Evolutionary conservation across 345 rosid species (phyloP), one percentile per base, ranked within the genome.

Genomic region (Schrenkiella parvula): DNA sequence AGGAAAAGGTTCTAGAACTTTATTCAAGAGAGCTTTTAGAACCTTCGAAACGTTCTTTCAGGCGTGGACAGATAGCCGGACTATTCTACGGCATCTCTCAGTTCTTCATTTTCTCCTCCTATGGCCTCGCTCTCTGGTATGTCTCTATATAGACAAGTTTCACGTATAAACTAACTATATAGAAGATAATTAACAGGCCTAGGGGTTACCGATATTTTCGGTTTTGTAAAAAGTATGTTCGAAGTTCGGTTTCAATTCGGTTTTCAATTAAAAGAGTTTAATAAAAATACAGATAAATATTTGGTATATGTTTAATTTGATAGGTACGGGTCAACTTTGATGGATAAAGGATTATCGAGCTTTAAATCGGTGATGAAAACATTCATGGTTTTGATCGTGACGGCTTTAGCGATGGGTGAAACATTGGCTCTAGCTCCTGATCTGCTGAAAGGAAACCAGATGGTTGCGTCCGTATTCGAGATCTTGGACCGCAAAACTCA

Each of bases 391-490:
- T 74, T 93, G 84, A 93, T 93, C 15, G 91, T 93, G 31, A 91
- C 97, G 0, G 98, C 98, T 11, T 77, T 93, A 77, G 98, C 95
- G 52, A 93, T 93, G 98, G 98, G 98, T 34, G 98, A 89, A 73
- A 88, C 95, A 15, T 74, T 93, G 74, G 98, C 97, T 32, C 43
- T 91, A 80, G 86, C 93, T 6, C 99, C 97, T 0, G 97, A 93
- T 80, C 83, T 93, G 55, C 70, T 93, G 2, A 93, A 91, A 84
- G 98, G 98, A 64, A 89, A 93, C 82, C 98, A 93, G 64, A 93
- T 91, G 99, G 90, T 83, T 41, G 88, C 96, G 14, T 91, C 97
- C 0, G 90, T 91, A 13, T 89, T 93, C 23, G 99, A 93, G 68
- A 66, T 93, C 12, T 56, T 89, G 60, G 99, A 93, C 75, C 78